Evolutionary conservation across 306 rosid species (phyloP).

Genomic region (Quercus parvula): DNA sequence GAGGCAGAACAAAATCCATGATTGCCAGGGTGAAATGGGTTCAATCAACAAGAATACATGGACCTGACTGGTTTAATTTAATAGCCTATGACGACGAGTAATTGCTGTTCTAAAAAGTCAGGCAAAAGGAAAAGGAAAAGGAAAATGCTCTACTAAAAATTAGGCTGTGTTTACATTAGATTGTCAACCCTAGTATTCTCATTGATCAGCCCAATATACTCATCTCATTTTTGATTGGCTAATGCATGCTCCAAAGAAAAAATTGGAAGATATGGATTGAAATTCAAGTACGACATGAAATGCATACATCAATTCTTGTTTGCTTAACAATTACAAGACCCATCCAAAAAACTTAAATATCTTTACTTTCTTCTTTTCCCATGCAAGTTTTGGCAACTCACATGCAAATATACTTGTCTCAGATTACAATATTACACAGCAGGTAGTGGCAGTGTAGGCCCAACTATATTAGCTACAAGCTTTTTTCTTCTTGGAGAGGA

Average conservation of each 20-base stretch:
- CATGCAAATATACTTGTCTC: slow-evolving; percentile 27
- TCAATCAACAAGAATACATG: not conserved
- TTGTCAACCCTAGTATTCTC: too few relatives aligned
- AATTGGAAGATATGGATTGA: not conserved
- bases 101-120: too few relatives aligned
- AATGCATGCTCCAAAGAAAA: not conserved
- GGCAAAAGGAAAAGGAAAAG: too few relatives aligned
- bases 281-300: not conserved
- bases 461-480: slow-evolving; percentile 88
- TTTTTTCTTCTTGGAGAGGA: slow-evolving; percentile 93
- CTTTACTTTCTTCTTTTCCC: not conserved
- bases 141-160: too few relatives aligned
- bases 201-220: too few relatives aligned
- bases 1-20: not conserved
- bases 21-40: not conserved
- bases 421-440: slow-evolving; percentile 94
- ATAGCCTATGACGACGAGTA: too few relatives aligned
- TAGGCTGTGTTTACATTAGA: too few relatives aligned
- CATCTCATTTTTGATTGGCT: not conserved
- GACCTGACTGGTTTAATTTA: too few relatives aligned
- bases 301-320: not conserved
- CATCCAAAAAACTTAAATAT: not conserved
- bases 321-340: not conserved
- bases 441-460: slow-evolving; percentile 96
- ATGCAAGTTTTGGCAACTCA: slow-evolving; percentile 19